Base-by-base conservation (phyloP, 2,329 filamentous ascomycete genomes). In the Fusarium sp. region DNA sequence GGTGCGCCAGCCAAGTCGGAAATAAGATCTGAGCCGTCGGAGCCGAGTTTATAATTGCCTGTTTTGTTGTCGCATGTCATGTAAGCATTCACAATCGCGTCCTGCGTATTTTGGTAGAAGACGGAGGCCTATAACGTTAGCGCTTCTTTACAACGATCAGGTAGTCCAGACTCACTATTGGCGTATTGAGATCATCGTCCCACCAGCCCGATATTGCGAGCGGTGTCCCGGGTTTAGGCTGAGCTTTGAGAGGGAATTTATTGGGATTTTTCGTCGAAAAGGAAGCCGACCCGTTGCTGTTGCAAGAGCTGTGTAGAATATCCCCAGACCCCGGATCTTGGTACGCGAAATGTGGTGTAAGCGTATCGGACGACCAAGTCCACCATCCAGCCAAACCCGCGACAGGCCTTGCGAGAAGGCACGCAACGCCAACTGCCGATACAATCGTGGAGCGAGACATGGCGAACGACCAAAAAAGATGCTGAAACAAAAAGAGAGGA, bases 311-410 rank as follows among this genome's bases (percentile, higher is more conserved):
- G 35, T 70, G 67, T 15, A 70, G 13, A 17, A 69, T 46, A n/a
- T 67, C 25, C 2, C 67, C 67, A 27, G 67, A 70, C 14, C 67
- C 63, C 1, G 67, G 58, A 23, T 70, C 67, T 54, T 69, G 67
- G 36, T 60, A 69, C 15, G 67, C 67, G 42, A 69, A 70, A 40
- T 69, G 67, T 48, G 67, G 67, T 6, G 67, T 69, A 20, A 70
- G 20, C 20, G 35, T 20, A 11, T 61, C 31, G 0, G 58, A 45
- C 21, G 66, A 58, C 67, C 63, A 64, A 9, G 67, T 69, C 58
- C 58, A 70, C 67, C 67, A 69, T 54, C 63, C 67, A 11, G 66
- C 47, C 51, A 70, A 53, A 45, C 58, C 67, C 9, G 40, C n/a
- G 1, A 48, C 54, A 1, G 67, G 58, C 21, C 54, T 46, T 23